Base-by-base conservation (phyloP, 495 filamentous ascomycete species). In the Polyplosphaeria fusca region DNA sequence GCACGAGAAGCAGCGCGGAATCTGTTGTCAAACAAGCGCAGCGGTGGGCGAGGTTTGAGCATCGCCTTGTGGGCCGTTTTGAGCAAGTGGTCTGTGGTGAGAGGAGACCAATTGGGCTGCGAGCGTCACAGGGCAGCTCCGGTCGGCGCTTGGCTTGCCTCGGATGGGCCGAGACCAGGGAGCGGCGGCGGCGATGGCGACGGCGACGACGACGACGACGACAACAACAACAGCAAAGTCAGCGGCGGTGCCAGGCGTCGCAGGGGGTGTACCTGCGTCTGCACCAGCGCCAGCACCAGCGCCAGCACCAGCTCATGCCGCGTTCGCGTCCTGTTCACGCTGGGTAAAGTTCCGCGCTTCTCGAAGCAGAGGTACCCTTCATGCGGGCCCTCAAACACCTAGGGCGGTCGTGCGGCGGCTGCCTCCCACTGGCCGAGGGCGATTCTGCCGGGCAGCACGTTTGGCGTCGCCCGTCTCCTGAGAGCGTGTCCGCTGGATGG, bases 311-410 rank as follows among this genome's bases (percentile, higher is more conserved):
- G n/a, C n/a, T n/a, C n/a, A n/a, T n/a, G n/a, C n/a, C n/a, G n/a
- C n/a, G n/a, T n/a, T n/a, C n/a, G n/a, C n/a, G n/a, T n/a, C n/a
- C n/a, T n/a, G n/a, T n/a, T 32, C 7, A 13, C 28, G 1, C 30
- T 60, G 57, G 41, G 25, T 59, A 52, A 53, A 46, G 39, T 11
- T 11, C 20, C 40, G 55, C 55, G 35, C 37, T 60, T 51, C 57
- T 48, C 41, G 58, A 61, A 51, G 45, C 26, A 42, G 32, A 49
- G 42, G 2, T 32, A 14, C 39, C n/a, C n/a, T 52, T 55, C 25
- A 55, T 55, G 58, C 58, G 58, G 37, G 12, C 16, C 37, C 24
- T 37, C 47, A 23, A 55, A 46, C 52, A 26, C 47, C 27, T 19
- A 47, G 44, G 35, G 32, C 42, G 52, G 52, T 38, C 42, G 52